Evolutionary conservation across 2,329 filamentous ascomycete genomes (phyloP).

Genomic region (Balansia obtecta): DNA sequence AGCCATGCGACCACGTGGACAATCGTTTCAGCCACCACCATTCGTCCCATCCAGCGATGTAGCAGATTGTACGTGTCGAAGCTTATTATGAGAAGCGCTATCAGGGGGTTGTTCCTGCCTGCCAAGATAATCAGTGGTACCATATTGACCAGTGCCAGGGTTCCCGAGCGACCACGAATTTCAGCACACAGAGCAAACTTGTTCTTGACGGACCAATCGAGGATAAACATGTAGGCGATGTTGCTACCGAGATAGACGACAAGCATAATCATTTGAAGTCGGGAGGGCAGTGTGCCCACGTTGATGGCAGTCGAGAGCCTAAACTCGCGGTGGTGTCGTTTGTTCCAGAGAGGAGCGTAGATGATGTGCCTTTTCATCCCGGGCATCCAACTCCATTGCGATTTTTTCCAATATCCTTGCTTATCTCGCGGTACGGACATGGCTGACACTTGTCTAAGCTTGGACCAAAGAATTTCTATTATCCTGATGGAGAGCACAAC

Average conservation of each 20-base stretch:
- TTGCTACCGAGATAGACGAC: slow-evolving; percentile 47
- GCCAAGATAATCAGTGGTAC: slow-evolving; percentile 82
- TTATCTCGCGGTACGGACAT: slow-evolving; percentile 40
- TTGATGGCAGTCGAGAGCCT: slow-evolving; percentile 47
- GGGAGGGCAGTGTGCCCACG: slow-evolving; percentile 50
- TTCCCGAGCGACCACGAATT: slow-evolving; percentile 74
- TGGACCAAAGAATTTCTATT: slow-evolving; percentile 39
- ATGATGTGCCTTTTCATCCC: slow-evolving; percentile 46
- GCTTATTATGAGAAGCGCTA: slow-evolving; percentile 67
- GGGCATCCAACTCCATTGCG: slow-evolving; percentile 49
- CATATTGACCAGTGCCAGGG: slow-evolving; percentile 79
- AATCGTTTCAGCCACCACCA: slow-evolving; percentile 55
- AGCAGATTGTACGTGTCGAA: slow-evolving; percentile 88
- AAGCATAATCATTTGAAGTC: slow-evolving; percentile 48
- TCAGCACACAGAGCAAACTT: slow-evolving; percentile 60
- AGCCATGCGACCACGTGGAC: slow-evolving; percentile 64
- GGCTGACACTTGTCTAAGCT: slow-evolving; percentile 45
- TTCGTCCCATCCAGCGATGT: slow-evolving; percentile 63
- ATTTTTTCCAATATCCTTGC: slow-evolving; percentile 46
- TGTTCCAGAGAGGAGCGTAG: slow-evolving; percentile 50
- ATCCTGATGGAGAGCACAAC: slow-evolving; percentile 41
- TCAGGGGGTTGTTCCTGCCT: slow-evolving; percentile 86
- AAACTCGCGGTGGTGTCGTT: slow-evolving; percentile 57
- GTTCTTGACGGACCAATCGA: slow-evolving; percentile 47
- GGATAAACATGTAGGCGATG: slow-evolving; percentile 46